Percentiles rank a stretch among this genome's conserved stretches.
These are phyloP conservation scores for Jamesozyma hellenica DNA, from an alignment of 805 yeast species.

Conservation along the genomic window DNA sequence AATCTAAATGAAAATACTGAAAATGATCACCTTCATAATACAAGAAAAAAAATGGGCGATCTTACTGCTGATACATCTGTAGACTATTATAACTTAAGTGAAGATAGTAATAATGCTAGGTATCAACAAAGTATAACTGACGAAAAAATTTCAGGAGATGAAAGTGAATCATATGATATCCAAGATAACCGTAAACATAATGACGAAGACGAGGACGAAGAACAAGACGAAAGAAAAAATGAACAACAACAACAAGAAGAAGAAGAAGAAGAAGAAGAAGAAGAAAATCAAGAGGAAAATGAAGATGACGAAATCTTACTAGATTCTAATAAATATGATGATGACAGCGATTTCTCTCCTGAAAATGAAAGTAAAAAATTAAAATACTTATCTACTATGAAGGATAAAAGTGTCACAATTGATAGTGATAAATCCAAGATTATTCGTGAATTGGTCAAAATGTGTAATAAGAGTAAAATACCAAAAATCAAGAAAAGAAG, in stretches of 20 bases:
- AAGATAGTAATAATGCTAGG: background rate
- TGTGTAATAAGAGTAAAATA: conserved; percentile 22
- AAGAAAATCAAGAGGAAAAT: conserved; percentile 3
- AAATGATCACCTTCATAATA: background rate
- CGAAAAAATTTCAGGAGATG: conserved; percentile 1
- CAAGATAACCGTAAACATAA: conserved; percentile 4
- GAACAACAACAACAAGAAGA: conserved; percentile 3
- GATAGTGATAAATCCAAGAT: conserved; percentile 22
- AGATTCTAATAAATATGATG: conserved; percentile 2
- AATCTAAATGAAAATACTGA: background rate
- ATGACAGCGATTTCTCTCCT: conserved; percentile 19
- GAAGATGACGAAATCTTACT: conserved; percentile 4
- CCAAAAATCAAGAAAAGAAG: conserved; percentile 26
- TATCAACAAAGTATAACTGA: background rate
- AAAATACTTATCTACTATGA: background rate
- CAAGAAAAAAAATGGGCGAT: too few species aligned
- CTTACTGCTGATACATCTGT: too few species aligned
- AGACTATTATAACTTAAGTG: background rate
- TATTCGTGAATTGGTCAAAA: conserved; percentile 21
- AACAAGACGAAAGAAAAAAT: conserved; percentile 5
- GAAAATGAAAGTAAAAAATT: conserved; percentile 8
- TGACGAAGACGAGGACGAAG: conserved; percentile 7
- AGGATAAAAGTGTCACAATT: conserved; percentile 15
- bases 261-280: conserved; percentile 6
- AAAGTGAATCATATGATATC: conserved; percentile 3